Percentiles rank a stretch among this genome's conserved stretches.
These are phyloP conservation scores for Nicotiana otophora DNA, from an alignment of 257 asterid genomes.

Conservation along the genomic window DNA sequence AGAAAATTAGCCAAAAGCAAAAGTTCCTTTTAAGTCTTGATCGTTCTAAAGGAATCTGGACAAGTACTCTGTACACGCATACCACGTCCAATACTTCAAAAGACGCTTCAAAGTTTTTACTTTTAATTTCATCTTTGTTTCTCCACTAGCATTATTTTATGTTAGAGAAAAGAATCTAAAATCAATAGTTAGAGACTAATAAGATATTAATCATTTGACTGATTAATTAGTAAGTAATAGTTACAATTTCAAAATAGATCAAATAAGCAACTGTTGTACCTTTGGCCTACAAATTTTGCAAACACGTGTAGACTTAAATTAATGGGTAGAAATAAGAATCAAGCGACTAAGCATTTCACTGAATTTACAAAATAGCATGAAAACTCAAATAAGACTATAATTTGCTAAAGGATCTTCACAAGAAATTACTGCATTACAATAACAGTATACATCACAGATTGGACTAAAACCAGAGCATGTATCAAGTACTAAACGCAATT, in stretches of 20 bases:
- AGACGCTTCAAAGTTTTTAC: background rate
- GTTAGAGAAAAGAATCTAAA: background rate
- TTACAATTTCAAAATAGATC: too few relatives aligned
- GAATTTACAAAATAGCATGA: background rate
- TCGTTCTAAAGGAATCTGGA: background rate
- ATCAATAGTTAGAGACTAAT: too few relatives aligned
- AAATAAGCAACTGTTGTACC: too few relatives aligned
- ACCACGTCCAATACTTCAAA: background rate
- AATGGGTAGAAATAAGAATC: too few relatives aligned
- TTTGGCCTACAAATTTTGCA: too few relatives aligned
- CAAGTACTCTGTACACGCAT: background rate
- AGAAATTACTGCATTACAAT: background rate
- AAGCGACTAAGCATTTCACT: too few relatives aligned
- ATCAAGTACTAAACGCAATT: background rate
- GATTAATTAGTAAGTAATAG: too few relatives aligned
- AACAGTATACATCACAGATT: too few relatives aligned
- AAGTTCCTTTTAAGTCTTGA: background rate
- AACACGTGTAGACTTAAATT: too few relatives aligned
- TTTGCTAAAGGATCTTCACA: too few relatives aligned
- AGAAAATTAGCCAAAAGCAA: background rate
- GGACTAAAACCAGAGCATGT: too few relatives aligned
- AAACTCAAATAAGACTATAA: background rate
- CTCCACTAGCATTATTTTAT: background rate
- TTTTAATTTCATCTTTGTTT: background rate
- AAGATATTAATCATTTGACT: too few relatives aligned